Conservation (phyloP, 2,329 filamentous ascomycete species). For the Ceratocystis papillata region DNA sequence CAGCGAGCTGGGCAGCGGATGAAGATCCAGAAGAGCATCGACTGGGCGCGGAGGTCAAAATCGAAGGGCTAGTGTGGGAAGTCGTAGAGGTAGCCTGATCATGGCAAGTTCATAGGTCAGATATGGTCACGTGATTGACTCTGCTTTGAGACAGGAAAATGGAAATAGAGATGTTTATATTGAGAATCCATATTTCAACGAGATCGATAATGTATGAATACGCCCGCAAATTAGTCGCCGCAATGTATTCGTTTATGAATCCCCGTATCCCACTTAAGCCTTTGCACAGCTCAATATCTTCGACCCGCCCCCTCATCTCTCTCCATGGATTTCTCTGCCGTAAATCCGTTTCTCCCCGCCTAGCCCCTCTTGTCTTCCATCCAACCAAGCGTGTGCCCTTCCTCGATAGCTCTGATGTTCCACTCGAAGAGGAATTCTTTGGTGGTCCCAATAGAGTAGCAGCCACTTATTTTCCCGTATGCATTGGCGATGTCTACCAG, state of each 20-base stretch:
- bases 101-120: not conserved
- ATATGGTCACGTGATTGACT: not conserved
- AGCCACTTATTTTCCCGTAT: slow-evolving; percentile 10
- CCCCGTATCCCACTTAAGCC: too few relatives aligned
- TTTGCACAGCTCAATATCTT: too few relatives aligned
- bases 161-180: too few relatives aligned
- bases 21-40: not conserved
- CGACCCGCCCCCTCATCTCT: too few relatives aligned
- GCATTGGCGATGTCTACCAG: not conserved
- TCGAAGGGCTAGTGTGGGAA: slow-evolving; percentile 16
- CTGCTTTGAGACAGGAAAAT: too few relatives aligned
- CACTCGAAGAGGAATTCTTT: slow-evolving; percentile 13
- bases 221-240: too few relatives aligned
- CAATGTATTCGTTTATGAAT: too few relatives aligned
- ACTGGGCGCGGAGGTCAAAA: not conserved
- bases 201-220: too few relatives aligned
- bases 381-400: slow-evolving; percentile 9
- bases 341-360: too few relatives aligned
- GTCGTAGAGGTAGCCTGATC: slow-evolving; percentile 10
- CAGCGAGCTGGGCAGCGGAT: slow-evolving; percentile 12
- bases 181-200: too few relatives aligned
- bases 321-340: too few relatives aligned
- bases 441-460: not conserved
- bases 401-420: not conserved
- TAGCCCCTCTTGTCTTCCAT: slow-evolving; percentile 1